Base-by-base conservation (phyloP, 352 stramenopile genomes). In the Elongisporangium senticosum region DNA sequence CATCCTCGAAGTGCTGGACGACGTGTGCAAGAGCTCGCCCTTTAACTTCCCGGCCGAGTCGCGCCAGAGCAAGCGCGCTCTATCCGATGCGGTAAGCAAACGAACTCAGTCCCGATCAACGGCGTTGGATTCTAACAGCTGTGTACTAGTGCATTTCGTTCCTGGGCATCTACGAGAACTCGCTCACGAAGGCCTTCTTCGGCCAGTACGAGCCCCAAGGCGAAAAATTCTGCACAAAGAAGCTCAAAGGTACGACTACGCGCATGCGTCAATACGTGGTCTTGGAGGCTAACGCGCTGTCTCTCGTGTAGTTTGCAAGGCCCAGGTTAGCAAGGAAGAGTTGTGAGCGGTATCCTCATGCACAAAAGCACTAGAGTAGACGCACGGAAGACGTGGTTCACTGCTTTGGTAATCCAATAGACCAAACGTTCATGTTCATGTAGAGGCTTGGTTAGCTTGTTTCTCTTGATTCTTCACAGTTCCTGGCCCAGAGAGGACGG, bases 1-100 rank as follows among this genome's bases (percentile, higher is more conserved):
- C 33, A 94, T 94, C 56, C 72, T 94, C 20, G 84, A 94, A 68
- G 82, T 94, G n/a, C 71, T 94, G 26, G 84, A 92, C 61, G 69
- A 69, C 11, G 74, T 94, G 13, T 94, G 82, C 51, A 68, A 86
- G 10, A 62, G 69, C 6, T 59, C 90, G 11, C 71, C 70, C n/a
- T 55, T 87, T 4, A 43, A 71, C 8, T 59, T 87, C 21, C 68
- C 71, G 3, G 56, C 61, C 19, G 62, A 58, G 10, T 76, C 66
- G 17, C 73, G 72, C 62, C 83, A 85, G 63, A 68, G 69, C 51
- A 83, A 86, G 62, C 74, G 73, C 56, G 69, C 87, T n/a, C 58
- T 93, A 47, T 74, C 56, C 23, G 65, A 80, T 11, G 79, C 79
- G 60, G 84, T 93, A 69, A 17, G 67, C 49, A 23, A 0, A 14